Conservation (phyloP, 495 filamentous ascomycete genomes). For the Penicillium soppii region DNA sequence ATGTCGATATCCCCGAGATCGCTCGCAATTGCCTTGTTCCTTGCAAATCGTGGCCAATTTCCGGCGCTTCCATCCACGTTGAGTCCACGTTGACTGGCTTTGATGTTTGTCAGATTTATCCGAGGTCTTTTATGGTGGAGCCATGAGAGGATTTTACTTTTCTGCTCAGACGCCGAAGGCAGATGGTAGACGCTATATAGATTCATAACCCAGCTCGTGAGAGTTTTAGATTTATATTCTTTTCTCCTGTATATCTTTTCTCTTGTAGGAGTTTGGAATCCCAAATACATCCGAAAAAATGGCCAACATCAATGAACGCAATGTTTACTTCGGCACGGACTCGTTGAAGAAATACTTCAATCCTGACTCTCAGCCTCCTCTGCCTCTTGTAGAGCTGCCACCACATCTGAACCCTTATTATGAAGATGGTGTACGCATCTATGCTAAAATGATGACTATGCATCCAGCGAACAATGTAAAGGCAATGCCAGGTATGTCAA, state of each 20-base stretch:
- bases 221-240: not conserved
- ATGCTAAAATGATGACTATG: conserved; percentile 63
- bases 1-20: not conserved
- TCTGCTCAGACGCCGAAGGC: conserved; percentile 15
- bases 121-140: conserved; percentile 1
- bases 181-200: not conserved
- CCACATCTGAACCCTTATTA: conserved; percentile 54
- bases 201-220: no score
- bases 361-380: conserved; percentile 53
- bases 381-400: conserved; percentile 62
- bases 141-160: not conserved
- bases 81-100: not conserved
- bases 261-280: no score
- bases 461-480: conserved; percentile 66
- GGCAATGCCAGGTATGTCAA: conserved; percentile 54
- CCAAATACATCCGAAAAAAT: conserved; percentile 28
- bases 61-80: conserved; percentile 18
- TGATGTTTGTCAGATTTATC: not conserved
- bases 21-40: conserved; percentile 6
- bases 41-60: not conserved
- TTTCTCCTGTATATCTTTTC: no score
- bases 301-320: conserved; percentile 43
- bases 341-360: conserved; percentile 57
- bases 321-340: conserved; percentile 56
- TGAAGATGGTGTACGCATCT: conserved; percentile 59